Conservation (phyloP, 2,329 filamentous ascomycete species). For the Parascedosporium putredinis region DNA sequence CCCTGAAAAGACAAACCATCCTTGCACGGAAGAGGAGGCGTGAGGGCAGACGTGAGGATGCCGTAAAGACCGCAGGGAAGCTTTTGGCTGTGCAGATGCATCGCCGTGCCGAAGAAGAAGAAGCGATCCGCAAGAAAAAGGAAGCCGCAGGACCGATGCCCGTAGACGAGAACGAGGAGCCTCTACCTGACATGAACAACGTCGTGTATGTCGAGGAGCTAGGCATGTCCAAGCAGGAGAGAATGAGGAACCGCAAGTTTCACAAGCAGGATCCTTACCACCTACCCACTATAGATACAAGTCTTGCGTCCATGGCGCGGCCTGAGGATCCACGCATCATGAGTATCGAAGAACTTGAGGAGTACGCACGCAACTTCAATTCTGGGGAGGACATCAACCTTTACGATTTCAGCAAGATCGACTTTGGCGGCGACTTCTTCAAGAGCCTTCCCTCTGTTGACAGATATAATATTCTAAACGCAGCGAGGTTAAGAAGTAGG, state of each 20-base stretch:
- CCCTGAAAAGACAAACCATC: slow-evolving; percentile 85
- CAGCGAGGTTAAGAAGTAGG: slow-evolving; percentile 75
- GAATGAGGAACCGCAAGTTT: slow-evolving; percentile 65
- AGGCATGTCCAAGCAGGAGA: slow-evolving; percentile 68
- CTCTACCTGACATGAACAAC: slow-evolving; percentile 54
- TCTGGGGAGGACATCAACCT: slow-evolving; percentile 81
- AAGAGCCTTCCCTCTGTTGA: slow-evolving; percentile 80
- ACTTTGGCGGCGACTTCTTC: slow-evolving; percentile 95
- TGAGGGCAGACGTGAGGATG: slow-evolving; percentile 88
- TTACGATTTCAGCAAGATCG: slow-evolving; percentile 97
- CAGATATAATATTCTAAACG: slow-evolving; percentile 95
- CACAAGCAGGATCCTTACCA: slow-evolving; percentile 92
- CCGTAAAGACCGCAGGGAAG: slow-evolving; percentile 80
- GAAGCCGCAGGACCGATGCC: slow-evolving; percentile 23
- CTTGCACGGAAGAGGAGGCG: slow-evolving; percentile 64
- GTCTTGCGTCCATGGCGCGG: slow-evolving; percentile 75
- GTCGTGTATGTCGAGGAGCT: slow-evolving; percentile 88
- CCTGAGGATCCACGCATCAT: slow-evolving; percentile 92
- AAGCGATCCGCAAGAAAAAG: slow-evolving; percentile 53
- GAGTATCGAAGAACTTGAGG: slow-evolving; percentile 87
- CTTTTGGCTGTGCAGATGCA: slow-evolving; percentile 92
- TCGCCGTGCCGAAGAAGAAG: slow-evolving; percentile 75
- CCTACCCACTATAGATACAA: slow-evolving; percentile 72
- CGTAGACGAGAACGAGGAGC: slow-evolving; percentile 51
- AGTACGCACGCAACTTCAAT: slow-evolving; percentile 88